Evolutionary conservation across 2,329 filamentous ascomycete species (phyloP).

Genomic region (Orbilia blumenaviensis): DNA sequence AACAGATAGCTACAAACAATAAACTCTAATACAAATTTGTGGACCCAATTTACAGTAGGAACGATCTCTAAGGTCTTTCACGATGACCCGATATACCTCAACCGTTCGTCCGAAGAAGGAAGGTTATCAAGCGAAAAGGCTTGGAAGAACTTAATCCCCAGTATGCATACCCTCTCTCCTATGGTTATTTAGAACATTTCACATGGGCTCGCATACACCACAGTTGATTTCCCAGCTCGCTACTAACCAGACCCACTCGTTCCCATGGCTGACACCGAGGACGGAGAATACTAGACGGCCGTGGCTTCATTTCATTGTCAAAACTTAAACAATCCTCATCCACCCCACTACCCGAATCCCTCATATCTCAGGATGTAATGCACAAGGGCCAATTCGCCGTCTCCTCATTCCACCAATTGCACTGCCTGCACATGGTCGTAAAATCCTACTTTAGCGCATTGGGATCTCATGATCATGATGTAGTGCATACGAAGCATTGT

Average conservation of each 20-base stretch:
- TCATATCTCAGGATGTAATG: constrained; percentile 6
- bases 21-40: not conserved
- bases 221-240: not conserved
- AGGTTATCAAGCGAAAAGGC: constrained; percentile 34
- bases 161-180: not conserved
- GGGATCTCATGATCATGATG: constrained; percentile 60
- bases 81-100: constrained; percentile 40
- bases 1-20: not conserved
- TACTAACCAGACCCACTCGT: not conserved
- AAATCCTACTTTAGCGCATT: constrained; percentile 57
- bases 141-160: constrained; percentile 39
- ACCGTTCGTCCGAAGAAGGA: constrained; percentile 29
- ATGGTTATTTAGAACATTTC: not conserved
- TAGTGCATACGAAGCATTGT: constrained; percentile 61
- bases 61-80: constrained; percentile 22
- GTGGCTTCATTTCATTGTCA: constrained; percentile 40
- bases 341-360: constrained; percentile 11
- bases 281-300: constrained; percentile 24
- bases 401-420: constrained; percentile 62
- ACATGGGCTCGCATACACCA: not conserved
- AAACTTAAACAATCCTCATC: constrained; percentile 33
- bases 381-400: constrained; percentile 40
- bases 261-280: not conserved
- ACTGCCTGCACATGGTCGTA: constrained; percentile 61
- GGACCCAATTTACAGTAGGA: constrained; percentile 28